phyloP scores from a whole-genome alignment of 139 green algal genomes.

The Limnomonas spitsbergensis region DNA sequence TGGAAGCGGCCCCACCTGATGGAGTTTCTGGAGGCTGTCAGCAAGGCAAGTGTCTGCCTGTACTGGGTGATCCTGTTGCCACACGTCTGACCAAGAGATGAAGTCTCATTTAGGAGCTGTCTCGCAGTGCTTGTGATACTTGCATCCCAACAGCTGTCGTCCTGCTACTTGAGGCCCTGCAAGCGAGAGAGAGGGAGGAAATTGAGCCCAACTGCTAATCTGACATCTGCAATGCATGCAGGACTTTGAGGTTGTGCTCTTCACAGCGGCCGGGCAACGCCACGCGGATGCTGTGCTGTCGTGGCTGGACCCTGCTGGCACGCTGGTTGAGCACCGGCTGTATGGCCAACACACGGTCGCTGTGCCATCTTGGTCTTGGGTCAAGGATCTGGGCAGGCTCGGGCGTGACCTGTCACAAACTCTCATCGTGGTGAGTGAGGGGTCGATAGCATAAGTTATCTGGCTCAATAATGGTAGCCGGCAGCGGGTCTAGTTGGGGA shows the following conservation, averaged over 20 bases:
- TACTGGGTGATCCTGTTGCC: too few relatives aligned
- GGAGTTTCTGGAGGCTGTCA: slow-evolving; percentile 7
- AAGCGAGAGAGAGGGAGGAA: too few relatives aligned
- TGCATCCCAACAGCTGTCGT: too few relatives aligned
- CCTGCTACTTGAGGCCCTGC: too few relatives aligned
- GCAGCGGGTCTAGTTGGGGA: not conserved
- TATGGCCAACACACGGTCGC: slow-evolving; percentile 37
- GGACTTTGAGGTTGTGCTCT: slow-evolving; percentile 59
- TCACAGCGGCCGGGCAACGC: slow-evolving; percentile 70
- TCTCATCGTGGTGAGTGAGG: slow-evolving; percentile 53
- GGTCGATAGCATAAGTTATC: slow-evolving; percentile 58
- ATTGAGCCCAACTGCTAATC: not conserved
- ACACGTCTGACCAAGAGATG: too few relatives aligned
- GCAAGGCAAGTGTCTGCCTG: not conserved
- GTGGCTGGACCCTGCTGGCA: slow-evolving; percentile 32
- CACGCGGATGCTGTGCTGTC: slow-evolving; percentile 63
- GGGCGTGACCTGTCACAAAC: slow-evolving; percentile 59
- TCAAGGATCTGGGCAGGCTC: slow-evolving; percentile 77
- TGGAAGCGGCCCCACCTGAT: not conserved
- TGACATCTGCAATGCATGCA: not conserved
- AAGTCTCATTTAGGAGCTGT: too few relatives aligned
- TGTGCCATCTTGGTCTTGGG: slow-evolving; percentile 39
- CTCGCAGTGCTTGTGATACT: too few relatives aligned
- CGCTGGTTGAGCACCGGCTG: slow-evolving; percentile 33
- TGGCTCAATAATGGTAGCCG: slow-evolving; percentile 4